Percentiles rank a stretch among this genome's conserved stretches.
phyloP scores from a whole-genome alignment of 73 alveolate species.

The Durusdinium trenchii region DNA sequence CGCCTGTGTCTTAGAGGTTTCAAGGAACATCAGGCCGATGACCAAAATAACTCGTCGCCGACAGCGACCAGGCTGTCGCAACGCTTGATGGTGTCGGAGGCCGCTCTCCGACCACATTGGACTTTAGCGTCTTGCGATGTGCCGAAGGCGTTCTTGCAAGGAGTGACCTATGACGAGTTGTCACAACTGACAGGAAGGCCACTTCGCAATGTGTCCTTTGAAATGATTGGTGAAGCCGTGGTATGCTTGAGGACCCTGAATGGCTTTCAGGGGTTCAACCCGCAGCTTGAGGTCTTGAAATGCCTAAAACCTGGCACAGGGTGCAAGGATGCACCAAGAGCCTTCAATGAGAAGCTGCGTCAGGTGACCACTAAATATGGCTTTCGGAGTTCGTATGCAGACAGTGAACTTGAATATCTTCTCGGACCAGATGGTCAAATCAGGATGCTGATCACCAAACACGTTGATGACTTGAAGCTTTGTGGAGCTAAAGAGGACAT shows the following conservation, averaged over 20 bases:
- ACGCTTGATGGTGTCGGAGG: neutral
- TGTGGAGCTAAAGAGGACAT: neutral
- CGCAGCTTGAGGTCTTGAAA: neutral
- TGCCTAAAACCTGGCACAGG: slow-evolving; percentile 15
- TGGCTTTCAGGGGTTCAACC: neutral
- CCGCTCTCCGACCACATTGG: neutral
- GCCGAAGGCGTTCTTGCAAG: neutral
- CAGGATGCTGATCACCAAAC: neutral
- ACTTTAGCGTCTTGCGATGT: neutral
- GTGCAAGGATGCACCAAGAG: neutral
- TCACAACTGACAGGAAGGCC: slow-evolving; percentile 1
- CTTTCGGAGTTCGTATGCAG: neutral
- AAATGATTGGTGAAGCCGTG: neutral
- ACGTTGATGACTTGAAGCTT: slow-evolving; percentile 12
- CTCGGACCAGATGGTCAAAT: neutral
- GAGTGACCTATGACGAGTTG: neutral
- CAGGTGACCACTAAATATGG: neutral
- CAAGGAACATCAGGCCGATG: neutral
- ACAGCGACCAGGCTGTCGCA: neutral
- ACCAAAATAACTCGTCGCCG: neutral
- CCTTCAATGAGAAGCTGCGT: neutral
- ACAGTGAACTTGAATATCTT: neutral
- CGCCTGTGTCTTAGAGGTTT: neutral
- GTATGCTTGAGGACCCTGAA: neutral
- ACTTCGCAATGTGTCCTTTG: slow-evolving; percentile 7